Conservation (phyloP, 192 early-diverging fungal species). For the Borealophlyctis nickersoniae region DNA sequence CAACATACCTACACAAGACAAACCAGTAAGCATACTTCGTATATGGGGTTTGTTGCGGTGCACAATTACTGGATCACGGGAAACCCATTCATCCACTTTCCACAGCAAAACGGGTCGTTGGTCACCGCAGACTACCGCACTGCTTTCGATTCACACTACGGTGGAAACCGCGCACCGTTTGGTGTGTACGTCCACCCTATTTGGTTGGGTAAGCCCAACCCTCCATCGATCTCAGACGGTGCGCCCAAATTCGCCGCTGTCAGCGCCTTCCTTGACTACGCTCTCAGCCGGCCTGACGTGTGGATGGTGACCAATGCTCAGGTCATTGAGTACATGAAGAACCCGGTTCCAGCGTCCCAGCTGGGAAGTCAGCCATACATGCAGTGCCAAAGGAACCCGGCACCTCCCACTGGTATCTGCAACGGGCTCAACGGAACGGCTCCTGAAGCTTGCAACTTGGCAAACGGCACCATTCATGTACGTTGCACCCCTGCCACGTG, state of each 20-base stretch:
- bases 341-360: constrained; percentile 69
- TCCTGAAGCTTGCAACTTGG: constrained; percentile 21
- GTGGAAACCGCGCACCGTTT: constrained; percentile 27
- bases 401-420: constrained; percentile 63
- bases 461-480: constrained; percentile 12
- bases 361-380: constrained; percentile 65
- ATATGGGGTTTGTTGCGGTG: no score
- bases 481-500: no score
- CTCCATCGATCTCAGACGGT: constrained; percentile 25
- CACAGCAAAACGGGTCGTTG: no score
- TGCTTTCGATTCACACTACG: constrained; percentile 32
- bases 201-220: constrained; percentile 20
- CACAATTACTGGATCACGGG: no score
- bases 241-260: constrained; percentile 29
- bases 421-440: constrained; percentile 53
- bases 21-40: not conserved
- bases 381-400: constrained; percentile 52
- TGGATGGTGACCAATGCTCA: constrained; percentile 74
- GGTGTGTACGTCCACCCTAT: constrained; percentile 37
- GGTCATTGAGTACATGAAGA: constrained; percentile 72
- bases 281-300: constrained; percentile 53
- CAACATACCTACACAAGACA: constrained; percentile 17
- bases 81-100: no score
- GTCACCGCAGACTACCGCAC: constrained; percentile 5
- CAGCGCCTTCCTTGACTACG: constrained; percentile 52